phyloP scores from a whole-genome alignment of 1,139 yeast species.

The Saccharomycopsis phalli region DNA sequence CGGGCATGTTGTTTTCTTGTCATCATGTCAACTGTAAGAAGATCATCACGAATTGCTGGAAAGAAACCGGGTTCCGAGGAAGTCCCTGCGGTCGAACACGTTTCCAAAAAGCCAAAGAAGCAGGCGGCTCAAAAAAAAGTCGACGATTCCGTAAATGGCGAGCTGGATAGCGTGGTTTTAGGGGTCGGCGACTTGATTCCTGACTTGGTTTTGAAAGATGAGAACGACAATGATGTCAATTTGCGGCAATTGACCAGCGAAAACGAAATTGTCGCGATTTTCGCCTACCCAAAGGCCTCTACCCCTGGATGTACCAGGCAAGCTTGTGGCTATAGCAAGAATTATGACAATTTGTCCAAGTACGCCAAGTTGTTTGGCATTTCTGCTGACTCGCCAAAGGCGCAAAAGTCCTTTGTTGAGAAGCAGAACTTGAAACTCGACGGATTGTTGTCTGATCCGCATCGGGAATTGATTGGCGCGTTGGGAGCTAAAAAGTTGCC shows the following conservation, averaged over 20 bases:
- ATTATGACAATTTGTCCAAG: conserved; percentile 43
- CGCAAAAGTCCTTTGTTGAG: conserved; percentile 67
- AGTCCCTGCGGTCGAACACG: conserved; percentile 5
- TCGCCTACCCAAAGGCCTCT: conserved; percentile 84
- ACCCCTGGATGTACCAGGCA: conserved; percentile 96
- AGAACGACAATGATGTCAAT: conserved; percentile 53
- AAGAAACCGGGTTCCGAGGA: conserved; percentile 2
- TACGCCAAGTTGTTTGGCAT: conserved; percentile 55
- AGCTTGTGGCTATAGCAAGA: conserved; percentile 79
- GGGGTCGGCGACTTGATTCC: conserved; percentile 68
- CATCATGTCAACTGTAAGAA: conserved; percentile 15
- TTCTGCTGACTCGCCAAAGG: conserved; percentile 63
- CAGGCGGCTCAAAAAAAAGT: conserved; percentile 1
- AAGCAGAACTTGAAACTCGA: conserved; percentile 69
- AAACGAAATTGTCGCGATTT: conserved; percentile 49
- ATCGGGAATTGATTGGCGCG: conserved; percentile 53
- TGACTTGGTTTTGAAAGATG: conserved; percentile 50
- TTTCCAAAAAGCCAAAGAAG: conserved; percentile 6
- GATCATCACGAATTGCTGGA: conserved; percentile 17
- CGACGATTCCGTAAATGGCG: conserved; percentile 1
- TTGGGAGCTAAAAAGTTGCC: conserved; percentile 77
- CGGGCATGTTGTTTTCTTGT: no score
- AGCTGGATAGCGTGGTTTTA: conserved; percentile 23
- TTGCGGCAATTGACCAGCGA: conserved; percentile 40
- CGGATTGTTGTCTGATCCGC: conserved; percentile 63